Conservation (phyloP, 2,329 filamentous ascomycete species). For the Septoria petroselini region DNA sequence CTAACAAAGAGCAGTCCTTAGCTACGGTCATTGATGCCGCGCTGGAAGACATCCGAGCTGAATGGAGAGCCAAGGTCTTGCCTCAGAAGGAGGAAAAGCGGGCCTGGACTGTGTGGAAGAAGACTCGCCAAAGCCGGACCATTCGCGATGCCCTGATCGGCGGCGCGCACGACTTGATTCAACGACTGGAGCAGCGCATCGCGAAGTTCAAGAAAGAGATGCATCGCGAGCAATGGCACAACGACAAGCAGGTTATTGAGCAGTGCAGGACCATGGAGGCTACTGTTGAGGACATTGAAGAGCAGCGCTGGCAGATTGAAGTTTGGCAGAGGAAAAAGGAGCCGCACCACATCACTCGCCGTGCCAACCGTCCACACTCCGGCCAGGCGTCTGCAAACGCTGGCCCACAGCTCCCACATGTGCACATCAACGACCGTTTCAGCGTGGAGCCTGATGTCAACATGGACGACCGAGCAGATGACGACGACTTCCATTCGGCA, state of each 20-base stretch:
- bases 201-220: constrained; percentile 56
- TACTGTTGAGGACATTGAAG: constrained; percentile 61
- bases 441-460: constrained; percentile 26
- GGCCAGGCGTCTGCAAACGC: constrained; percentile 2
- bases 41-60: constrained; percentile 50
- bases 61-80: constrained; percentile 60
- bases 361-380: constrained; percentile 10
- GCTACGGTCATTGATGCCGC: constrained; percentile 53
- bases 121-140: constrained; percentile 48
- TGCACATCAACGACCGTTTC: constrained; percentile 28
- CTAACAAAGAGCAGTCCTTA: constrained; percentile 35
- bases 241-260: constrained; percentile 50
- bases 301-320: constrained; percentile 48
- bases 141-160: constrained; percentile 45
- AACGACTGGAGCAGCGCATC: constrained; percentile 52
- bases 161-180: constrained; percentile 44
- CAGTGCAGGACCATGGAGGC: constrained; percentile 61
- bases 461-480: constrained; percentile 10
- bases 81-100: constrained; percentile 55
- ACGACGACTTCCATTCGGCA: constrained; percentile 24
- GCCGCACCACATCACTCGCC: constrained; percentile 28
- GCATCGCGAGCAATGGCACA: constrained; percentile 52
- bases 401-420: neutral
- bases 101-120: constrained; percentile 61
- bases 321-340: constrained; percentile 39